Evolutionary conservation across 1,284 basidiomycete species (phyloP), one percentile per base, ranked within the genome.

Genomic region (Microbotryomycetes sp.): DNA sequence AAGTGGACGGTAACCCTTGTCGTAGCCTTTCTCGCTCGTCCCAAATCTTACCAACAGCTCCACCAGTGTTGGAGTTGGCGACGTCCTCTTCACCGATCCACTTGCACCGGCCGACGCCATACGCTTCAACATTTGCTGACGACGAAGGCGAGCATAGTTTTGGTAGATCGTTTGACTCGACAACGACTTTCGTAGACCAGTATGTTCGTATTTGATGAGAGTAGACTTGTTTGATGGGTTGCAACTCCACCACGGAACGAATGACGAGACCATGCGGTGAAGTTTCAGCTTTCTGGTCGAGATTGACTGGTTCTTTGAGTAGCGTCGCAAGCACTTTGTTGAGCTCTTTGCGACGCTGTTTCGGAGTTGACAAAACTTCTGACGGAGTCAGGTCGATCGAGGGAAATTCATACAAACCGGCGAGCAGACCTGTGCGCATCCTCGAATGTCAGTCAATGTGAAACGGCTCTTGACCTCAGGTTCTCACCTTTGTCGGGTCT

Each of bases 201-300:
- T 94, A 96, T 9, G 87, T 91, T 79, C 94, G 90, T 71, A 81
- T 84, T 73, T 96, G 88, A 74, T 97, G 92, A 2, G 87, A 89
- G 77, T 96, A 97, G 56, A 91, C 79, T 72, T 96, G 92, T 1
- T 85, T 69, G 32, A 94, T 83, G 54, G 64, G 49, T 23, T 65
- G 71, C 59, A 74, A 60, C 30, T 42, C 42, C 54, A 48, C 57
- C 59, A 42, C 58, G 47, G 19, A 64, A 49, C 46, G 45, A 57
- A 51, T 57, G 60, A n/a, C 57, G 62, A 36, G 65, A 68, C 53
- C 72, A 64, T 70, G 14, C 49, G 67, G 71, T 14, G 29, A 54
- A 42, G 63, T 54, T 51, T 58, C 56, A 57, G 58, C 55, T 70
- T 83, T 79, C 58, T 23, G 19, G 56, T 26, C 3, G 59, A 49